These are phyloP conservation scores for Carex pumila DNA, from an alignment of 176 grass and related monocot genomes.

Conservation along the genomic window DNA sequence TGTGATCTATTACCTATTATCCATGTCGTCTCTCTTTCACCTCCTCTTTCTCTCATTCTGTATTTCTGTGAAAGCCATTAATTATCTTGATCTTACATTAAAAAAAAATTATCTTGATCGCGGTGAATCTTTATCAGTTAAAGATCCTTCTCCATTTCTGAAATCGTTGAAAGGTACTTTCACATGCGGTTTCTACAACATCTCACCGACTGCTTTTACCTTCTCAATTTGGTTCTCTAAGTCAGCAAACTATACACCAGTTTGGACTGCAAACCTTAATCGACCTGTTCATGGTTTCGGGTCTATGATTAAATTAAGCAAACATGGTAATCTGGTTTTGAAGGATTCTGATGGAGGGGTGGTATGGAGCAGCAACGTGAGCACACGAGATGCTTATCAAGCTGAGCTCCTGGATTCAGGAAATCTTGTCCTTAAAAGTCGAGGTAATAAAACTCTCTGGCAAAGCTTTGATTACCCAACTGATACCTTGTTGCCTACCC, in stretches of 20 bases:
- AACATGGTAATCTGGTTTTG: constrained; percentile 15
- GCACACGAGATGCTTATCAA: background rate
- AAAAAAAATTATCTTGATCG: background rate
- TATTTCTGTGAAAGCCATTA: background rate
- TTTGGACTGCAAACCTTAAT: constrained; percentile 20
- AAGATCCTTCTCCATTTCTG: constrained; percentile 11
- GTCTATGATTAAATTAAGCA: constrained; percentile 7
- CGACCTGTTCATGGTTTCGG: background rate
- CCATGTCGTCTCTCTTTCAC: background rate
- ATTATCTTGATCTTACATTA: background rate
- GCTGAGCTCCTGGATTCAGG: constrained; percentile 17
- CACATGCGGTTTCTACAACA: constrained; percentile 19
- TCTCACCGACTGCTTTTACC: background rate
- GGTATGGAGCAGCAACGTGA: constrained; percentile 10
- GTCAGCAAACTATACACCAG: background rate
- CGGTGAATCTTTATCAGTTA: constrained; percentile 8
- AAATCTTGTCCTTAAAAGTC: constrained; percentile 19
- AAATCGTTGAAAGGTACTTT: background rate
- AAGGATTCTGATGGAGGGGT: background rate
- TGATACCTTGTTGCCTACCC: constrained; percentile 20
- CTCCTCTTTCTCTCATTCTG: background rate
- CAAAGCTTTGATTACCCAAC: constrained; percentile 29
- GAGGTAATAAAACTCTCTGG: constrained; percentile 5
- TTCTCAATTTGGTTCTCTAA: constrained; percentile 34
- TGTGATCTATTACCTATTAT: background rate